phyloP scores from a whole-genome alignment of 176 grass and related monocot species.

The Chloris gayana region DNA sequence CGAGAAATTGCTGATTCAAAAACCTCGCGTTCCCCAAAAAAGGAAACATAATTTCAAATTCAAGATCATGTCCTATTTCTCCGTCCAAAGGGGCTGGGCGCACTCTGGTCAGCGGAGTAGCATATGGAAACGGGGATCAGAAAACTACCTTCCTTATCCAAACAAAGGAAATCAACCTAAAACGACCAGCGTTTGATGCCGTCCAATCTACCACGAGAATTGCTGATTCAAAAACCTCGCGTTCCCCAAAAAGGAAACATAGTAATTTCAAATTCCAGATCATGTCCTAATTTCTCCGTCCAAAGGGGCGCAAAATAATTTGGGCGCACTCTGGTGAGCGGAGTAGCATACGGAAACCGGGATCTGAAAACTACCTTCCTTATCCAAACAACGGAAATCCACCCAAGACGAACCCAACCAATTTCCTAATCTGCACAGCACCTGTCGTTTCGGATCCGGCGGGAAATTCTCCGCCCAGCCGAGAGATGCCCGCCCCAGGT shows the following conservation, averaged over 20 bases:
- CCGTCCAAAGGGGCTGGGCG: background rate
- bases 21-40: background rate
- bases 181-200: background rate
- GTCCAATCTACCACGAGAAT: background rate
- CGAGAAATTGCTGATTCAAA: background rate
- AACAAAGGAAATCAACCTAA: background rate
- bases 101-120: background rate
- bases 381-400: background rate
- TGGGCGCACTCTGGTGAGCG: background rate
- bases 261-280: conserved; percentile 9
- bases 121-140: background rate
- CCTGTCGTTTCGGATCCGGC: background rate
- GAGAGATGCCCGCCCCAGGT: background rate
- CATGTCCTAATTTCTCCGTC: background rate
- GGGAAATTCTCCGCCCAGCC: background rate
- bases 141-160: conserved; percentile 29
- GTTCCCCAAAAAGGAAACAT: background rate
- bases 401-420: conserved; percentile 12
- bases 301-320: background rate
- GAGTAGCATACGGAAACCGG: background rate
- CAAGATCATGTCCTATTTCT: background rate
- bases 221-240: background rate
- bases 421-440: conserved; percentile 42
- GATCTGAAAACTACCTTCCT: conserved; percentile 28
- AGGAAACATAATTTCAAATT: background rate